A percentile compares a stretch with the other conserved stretches of the same genome.
Evolutionary conservation across 495 filamentous ascomycete genomes (phyloP).

Genomic region (Aspergillus ostianus): DNA sequence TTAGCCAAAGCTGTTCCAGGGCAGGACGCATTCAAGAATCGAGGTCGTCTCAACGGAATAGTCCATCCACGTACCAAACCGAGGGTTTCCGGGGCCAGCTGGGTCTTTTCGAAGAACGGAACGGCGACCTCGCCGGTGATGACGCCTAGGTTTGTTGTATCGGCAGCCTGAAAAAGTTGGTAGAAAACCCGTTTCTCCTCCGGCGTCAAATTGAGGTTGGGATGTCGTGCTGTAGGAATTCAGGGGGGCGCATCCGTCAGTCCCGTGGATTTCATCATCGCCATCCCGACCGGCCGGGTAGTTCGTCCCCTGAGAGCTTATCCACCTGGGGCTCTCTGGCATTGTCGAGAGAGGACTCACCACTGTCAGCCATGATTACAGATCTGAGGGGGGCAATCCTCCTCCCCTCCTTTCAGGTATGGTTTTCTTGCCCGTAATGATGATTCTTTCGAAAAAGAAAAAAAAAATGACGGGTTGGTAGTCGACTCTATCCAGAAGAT

Average conservation of each 20-base stretch:
- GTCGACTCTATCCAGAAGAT: constrained; percentile 25
- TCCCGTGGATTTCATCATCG: constrained; percentile 22
- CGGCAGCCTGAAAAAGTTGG: constrained; percentile 85
- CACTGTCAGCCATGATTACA: constrained; percentile 40
- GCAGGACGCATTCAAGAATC: neutral
- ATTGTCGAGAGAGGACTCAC: constrained; percentile 23
- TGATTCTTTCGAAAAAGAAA: constrained; percentile 20
- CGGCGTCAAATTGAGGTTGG: constrained; percentile 80
- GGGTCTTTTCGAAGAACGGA: constrained; percentile 97
- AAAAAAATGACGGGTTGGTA: constrained; percentile 15
- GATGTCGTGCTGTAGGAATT: constrained; percentile 40
- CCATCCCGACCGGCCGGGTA: constrained; percentile 12
- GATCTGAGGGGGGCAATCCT: constrained; percentile 33
- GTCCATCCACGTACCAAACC: constrained; percentile 67
- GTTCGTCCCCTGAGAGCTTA: constrained; percentile 30
- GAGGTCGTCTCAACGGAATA: neutral
- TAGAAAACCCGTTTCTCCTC: constrained; percentile 94
- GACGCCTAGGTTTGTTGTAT: constrained; percentile 85
- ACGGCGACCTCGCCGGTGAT: constrained; percentile 95
- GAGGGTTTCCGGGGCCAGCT: constrained; percentile 75
- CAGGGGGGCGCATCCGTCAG: constrained; percentile 24
- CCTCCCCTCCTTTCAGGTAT: constrained; percentile 26
- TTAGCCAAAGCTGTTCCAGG: constrained; percentile 9
- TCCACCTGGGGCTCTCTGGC: neutral
- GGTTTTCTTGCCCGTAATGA: constrained; percentile 14